Evolutionary conservation across 169 alveolate species (phyloP).

Genomic region (Fabrea salina): DNA sequence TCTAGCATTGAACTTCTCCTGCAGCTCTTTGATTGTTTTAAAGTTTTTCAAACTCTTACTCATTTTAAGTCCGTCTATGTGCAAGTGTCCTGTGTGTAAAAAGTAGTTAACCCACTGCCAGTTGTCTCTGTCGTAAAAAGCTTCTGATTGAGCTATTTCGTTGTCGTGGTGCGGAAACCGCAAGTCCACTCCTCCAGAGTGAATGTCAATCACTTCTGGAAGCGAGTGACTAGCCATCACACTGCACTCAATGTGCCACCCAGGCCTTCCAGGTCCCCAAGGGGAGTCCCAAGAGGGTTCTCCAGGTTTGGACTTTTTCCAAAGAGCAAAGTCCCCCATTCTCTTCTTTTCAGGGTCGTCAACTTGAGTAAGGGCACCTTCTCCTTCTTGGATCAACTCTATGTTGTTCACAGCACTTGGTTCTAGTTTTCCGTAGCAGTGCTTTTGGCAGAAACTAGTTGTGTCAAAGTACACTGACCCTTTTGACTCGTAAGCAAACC

Average conservation of each 20-base stretch:
- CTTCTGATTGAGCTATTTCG: constrained; percentile 99
- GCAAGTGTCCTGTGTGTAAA: constrained; percentile 97
- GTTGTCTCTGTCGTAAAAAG: constrained; percentile 88
- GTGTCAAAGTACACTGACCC: constrained; percentile 97
- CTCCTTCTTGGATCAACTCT: constrained; percentile 88
- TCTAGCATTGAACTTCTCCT: constrained; percentile 61
- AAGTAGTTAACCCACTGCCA: constrained; percentile 96
- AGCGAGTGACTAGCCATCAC: constrained; percentile 94
- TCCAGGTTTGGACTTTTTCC: constrained; percentile 96
- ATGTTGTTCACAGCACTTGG: constrained; percentile 86
- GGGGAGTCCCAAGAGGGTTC: constrained; percentile 99
- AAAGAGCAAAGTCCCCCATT: constrained; percentile 95
- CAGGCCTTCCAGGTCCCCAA: constrained; percentile 99
- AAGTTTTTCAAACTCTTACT: constrained; percentile 96
- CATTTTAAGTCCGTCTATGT: constrained; percentile 98
- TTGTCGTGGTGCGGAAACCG: constrained; percentile 99
- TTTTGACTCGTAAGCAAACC: constrained; percentile 94
- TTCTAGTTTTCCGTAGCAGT: constrained; percentile 92
- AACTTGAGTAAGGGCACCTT: constrained; percentile 87
- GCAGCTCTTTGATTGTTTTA: constrained; percentile 90
- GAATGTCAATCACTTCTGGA: constrained; percentile 95
- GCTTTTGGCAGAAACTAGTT: constrained; percentile 80
- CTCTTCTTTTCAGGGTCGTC: constrained; percentile 89
- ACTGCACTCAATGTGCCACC: constrained; percentile 99
- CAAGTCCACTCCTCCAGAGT: constrained; percentile 98